A percentile compares a stretch with the other conserved stretches of the same genome.
These are phyloP conservation scores for Stephanodiscus minutulus DNA, from an alignment of 108 stramenopile genomes.

Conservation along the genomic window DNA sequence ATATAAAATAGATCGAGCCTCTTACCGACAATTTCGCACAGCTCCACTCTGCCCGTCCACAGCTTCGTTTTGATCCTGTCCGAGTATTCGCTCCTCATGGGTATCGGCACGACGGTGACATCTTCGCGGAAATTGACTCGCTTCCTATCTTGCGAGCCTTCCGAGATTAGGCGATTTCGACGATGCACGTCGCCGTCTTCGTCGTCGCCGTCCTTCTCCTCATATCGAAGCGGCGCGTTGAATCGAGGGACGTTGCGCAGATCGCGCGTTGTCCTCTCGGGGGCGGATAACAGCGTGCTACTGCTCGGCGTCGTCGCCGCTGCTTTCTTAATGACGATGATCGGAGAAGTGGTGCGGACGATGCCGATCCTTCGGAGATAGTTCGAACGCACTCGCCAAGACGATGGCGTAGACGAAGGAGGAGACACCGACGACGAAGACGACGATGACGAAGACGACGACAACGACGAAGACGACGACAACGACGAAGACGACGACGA, in stretches of 20 bases:
- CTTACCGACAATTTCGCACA: slow-evolving; percentile 69
- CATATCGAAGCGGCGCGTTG: slow-evolving; percentile 6
- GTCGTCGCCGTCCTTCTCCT: not conserved
- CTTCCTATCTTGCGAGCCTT: not conserved
- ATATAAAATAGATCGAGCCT: not conserved
- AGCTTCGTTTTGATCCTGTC: slow-evolving; percentile 73
- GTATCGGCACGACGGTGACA: slow-evolving; percentile 80
- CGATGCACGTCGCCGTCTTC: too few species aligned
- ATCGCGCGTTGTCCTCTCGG: not conserved
- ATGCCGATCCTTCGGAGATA: slow-evolving; percentile 13
- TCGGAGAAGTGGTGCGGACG: not conserved
- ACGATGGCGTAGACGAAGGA: not conserved
- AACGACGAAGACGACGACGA: not conserved
- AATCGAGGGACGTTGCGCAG: slow-evolving; percentile 10
- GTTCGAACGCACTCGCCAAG: slow-evolving; percentile 6
- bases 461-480: not conserved
- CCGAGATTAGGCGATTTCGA: not conserved
- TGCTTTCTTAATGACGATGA: too few species aligned
- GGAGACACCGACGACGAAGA: not conserved
- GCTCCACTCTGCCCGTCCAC: slow-evolving; percentile 72
- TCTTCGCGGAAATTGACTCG: slow-evolving; percentile 30
- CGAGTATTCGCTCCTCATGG: slow-evolving; percentile 78
- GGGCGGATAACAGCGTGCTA: not conserved
- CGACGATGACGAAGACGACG: not conserved
- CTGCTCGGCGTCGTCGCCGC: not conserved